phyloP scores from a whole-genome alignment of 202 grass and related monocot genomes.

The Brachypodium distachyon region DNA sequence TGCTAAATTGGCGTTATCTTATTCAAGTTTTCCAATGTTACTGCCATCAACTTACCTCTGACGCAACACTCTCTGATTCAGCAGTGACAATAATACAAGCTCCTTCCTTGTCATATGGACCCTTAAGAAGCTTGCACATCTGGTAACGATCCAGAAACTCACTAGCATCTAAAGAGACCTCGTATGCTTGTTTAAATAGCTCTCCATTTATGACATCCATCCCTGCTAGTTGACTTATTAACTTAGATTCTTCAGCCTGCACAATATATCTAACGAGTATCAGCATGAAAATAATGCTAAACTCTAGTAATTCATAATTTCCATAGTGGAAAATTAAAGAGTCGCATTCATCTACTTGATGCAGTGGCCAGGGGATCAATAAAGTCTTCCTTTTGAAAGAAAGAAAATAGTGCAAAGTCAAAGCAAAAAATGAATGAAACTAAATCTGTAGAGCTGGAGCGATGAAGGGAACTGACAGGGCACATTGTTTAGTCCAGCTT shows the following conservation, averaged over 20 bases:
- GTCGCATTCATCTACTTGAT: no score
- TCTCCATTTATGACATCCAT: constrained; percentile 76
- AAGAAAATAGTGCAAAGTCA: neutral
- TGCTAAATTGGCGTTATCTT: neutral
- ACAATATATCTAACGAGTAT: neutral
- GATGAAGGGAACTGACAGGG: neutral
- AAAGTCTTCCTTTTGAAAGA: no score
- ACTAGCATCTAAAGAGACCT: constrained; percentile 61
- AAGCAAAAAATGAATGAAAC: neutral
- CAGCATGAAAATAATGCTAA: neutral
- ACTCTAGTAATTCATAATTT: neutral
- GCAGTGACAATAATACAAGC: constrained; percentile 76
- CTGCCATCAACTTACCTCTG: constrained; percentile 44
- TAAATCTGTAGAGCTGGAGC: neutral
- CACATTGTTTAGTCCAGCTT: neutral
- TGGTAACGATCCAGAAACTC: constrained; percentile 76
- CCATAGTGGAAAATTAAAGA: neutral
- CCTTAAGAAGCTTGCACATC: constrained; percentile 71
- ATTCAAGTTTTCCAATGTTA: neutral
- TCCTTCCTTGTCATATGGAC: constrained; percentile 81
- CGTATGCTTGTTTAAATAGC: constrained; percentile 83
- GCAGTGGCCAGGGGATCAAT: no score
- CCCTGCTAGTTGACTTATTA: constrained; percentile 80
- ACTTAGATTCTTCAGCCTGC: constrained; percentile 87
- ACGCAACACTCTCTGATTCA: constrained; percentile 52